Base-by-base conservation (phyloP, 768 basidiomycete genomes). In the Tricholoma bakamatsutake region DNA sequence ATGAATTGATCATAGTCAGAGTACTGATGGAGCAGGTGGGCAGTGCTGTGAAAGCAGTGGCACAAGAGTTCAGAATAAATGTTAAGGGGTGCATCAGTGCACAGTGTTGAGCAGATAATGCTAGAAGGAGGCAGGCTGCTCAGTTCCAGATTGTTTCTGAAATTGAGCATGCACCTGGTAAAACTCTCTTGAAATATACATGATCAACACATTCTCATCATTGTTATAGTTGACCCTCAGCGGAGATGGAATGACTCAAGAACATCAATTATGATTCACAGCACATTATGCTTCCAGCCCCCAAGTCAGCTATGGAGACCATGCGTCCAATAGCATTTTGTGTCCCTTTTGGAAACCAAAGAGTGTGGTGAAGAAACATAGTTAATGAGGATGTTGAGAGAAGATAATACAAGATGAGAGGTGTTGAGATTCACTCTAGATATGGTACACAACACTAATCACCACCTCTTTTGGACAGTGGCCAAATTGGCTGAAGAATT, bases 171-270 rank as follows among this genome's bases (percentile, higher is more conserved):
- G 28, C 37, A 37, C 30, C 12, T 64, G 62, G 52, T 15, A 40
- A n/a, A n/a, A n/a, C n/a, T n/a, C n/a, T n/a, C n/a, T n/a, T n/a
- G n/a, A n/a, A n/a, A n/a, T n/a, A n/a, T n/a, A n/a, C n/a, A n/a
- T n/a, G n/a, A n/a, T n/a, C n/a, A n/a, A n/a, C n/a, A n/a, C 15
- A 5, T 40, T 5, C 17, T 40, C 39, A n/a, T 40, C n/a, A 40
- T 17, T n/a, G 15, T 40, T 17, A 40, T 12, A 4, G 9, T 28
- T 63, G 15, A 61, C 61, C 5, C 13, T 63, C 13, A 63, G 61
- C 31, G 54, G 59, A 3, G 62, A 68, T 46, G 61, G 64, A 1
- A 68, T 64, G 13, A 59, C 59, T 5, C 58, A 64, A 58, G 49
- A 39, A 64, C 28, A 52, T 58, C 11, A 57, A 58, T 33, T 67